phyloP scores from a whole-genome alignment of 768 basidiomycete species.

The Lyophyllum atratum region DNA sequence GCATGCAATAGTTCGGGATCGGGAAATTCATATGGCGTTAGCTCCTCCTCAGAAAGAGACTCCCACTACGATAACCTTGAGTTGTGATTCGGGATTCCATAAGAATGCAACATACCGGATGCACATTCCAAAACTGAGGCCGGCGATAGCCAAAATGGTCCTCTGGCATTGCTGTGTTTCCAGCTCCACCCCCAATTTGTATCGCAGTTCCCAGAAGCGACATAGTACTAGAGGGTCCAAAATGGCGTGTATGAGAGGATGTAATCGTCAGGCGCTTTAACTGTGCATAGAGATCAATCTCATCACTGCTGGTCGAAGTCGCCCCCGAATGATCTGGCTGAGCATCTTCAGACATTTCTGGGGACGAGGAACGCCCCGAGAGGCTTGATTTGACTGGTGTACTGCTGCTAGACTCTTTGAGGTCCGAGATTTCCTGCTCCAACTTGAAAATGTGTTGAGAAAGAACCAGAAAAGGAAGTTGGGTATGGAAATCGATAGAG shows the following conservation, averaged over 20 bases:
- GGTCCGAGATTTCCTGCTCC: constrained; percentile 16
- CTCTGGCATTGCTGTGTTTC: constrained; percentile 1
- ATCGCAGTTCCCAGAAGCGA: constrained; percentile 20
- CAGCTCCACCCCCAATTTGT: constrained; percentile 13
- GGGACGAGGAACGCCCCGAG: not conserved
- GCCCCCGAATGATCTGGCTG: not conserved
- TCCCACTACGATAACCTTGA: constrained; percentile 39
- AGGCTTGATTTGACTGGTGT: not conserved
- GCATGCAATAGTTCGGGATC: constrained; percentile 45
- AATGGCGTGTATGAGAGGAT: constrained; percentile 14
- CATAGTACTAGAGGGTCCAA: constrained; percentile 19
- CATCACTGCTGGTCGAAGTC: not conserved
- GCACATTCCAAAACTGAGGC: constrained; percentile 17
- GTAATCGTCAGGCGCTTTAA: constrained; percentile 17
- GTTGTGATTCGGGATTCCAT: not conserved
- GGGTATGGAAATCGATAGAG: constrained; percentile 8
- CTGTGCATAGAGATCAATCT: constrained; percentile 12
- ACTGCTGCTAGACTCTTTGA: constrained; percentile 2
- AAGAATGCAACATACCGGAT: constrained; percentile 14
- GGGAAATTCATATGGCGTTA: constrained; percentile 40
- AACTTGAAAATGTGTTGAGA: constrained; percentile 15
- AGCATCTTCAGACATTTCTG: not conserved
- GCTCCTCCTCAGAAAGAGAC: constrained; percentile 21
- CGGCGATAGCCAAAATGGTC: constrained; percentile 3
- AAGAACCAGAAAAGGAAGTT: constrained; percentile 10